Conservation (phyloP, 305 asterid genomes). For the Plantago lanceolata region DNA sequence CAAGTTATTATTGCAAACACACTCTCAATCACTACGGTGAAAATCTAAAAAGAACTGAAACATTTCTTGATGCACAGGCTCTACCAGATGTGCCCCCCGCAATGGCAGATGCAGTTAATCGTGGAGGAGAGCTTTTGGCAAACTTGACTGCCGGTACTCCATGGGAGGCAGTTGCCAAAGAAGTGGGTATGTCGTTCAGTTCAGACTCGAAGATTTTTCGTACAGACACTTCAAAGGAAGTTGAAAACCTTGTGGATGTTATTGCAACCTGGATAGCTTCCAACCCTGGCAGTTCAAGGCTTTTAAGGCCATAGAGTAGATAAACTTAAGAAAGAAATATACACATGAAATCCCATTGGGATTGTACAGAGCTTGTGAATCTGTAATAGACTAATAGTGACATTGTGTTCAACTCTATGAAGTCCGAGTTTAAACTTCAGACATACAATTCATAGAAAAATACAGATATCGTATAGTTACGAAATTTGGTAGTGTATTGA, state of each 20-base stretch:
- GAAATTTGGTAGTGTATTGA: neutral
- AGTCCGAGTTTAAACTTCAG: too few species aligned
- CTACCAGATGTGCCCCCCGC: constrained; percentile 89
- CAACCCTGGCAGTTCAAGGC: constrained; percentile 47
- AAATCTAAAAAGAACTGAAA: neutral
- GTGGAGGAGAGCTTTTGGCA: constrained; percentile 79
- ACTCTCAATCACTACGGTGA: neutral
- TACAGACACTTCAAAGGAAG: constrained; percentile 50
- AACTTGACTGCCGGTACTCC: constrained; percentile 83
- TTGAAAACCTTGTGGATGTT: constrained; percentile 60
- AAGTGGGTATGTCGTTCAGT: constrained; percentile 54
- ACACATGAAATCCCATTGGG: constrained; percentile 4
- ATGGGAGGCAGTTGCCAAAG: constrained; percentile 86
- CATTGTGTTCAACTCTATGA: too few species aligned
- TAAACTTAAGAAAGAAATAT: neutral
- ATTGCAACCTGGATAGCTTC: constrained; percentile 64
- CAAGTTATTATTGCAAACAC: neutral
- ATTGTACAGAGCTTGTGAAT: too few species aligned
- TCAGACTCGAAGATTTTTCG: constrained; percentile 50
- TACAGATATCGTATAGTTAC: too few species aligned
- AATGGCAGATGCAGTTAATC: constrained; percentile 85
- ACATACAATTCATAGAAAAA: too few species aligned
- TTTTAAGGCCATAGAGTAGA: constrained; percentile 31
- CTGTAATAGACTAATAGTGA: too few species aligned
- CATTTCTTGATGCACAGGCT: constrained; percentile 39